Percentiles rank a stretch among this genome's conserved stretches.
phyloP scores from a whole-genome alignment of 108 stramenopile genomes.

The Aurantiochytrium sp. region DNA sequence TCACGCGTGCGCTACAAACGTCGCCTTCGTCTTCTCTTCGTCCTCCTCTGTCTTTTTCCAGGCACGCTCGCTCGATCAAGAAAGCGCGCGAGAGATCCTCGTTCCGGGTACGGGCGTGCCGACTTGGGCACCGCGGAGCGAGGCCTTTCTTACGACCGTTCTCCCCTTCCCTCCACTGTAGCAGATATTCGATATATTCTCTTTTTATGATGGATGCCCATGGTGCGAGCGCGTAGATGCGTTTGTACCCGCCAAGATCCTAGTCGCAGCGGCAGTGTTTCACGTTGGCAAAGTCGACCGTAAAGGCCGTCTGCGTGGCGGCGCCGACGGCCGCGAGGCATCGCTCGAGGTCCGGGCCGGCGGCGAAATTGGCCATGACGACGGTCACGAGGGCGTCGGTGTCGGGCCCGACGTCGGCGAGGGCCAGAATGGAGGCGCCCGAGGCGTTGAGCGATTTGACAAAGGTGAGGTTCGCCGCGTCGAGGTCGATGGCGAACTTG shows the following conservation, averaged over 20 bases:
- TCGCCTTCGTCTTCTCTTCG: too few relatives aligned
- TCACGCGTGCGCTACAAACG: too few relatives aligned
- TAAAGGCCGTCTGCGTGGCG: not conserved
- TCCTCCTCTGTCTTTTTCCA: too few relatives aligned
- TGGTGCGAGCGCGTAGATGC: not conserved
- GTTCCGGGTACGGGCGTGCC: too few relatives aligned
- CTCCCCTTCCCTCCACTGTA: too few relatives aligned
- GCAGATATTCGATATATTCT: too few relatives aligned
- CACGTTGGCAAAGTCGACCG: not conserved
- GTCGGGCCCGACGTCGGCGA: not conserved
- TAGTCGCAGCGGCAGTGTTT: constrained; percentile 16
- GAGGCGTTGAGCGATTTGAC: not conserved
- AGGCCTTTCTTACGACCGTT: too few relatives aligned
- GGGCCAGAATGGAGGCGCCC: not conserved
- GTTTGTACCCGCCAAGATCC: not conserved
- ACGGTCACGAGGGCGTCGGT: not conserved
- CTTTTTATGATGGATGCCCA: not conserved
- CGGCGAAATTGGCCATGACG: not conserved
- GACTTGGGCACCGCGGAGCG: too few relatives aligned
- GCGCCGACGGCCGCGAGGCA: not conserved
- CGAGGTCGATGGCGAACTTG: not conserved
- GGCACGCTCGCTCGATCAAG: too few relatives aligned
- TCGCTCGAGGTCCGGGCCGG: not conserved
- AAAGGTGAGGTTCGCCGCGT: not conserved
- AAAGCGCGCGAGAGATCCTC: too few relatives aligned